These are phyloP conservation scores for Candida xiaguanensis DNA, from an alignment of 805 yeast genomes.

Conservation along the genomic window DNA sequence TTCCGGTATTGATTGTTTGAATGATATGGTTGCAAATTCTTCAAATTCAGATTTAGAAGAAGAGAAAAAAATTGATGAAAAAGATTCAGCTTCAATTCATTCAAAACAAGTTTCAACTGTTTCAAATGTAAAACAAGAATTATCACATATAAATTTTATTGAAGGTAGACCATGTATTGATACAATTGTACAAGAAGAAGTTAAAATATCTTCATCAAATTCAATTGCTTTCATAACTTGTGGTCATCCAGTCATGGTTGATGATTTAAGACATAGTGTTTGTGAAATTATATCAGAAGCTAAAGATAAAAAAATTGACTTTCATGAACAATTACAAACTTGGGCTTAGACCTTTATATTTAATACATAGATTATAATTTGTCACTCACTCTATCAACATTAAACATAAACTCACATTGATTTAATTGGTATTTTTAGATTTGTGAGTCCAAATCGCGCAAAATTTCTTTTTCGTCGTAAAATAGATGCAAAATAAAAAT, in stretches of 20 bases:
- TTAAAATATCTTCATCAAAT: constrained; percentile 33
- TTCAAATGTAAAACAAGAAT: constrained; percentile 13
- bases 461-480: no score
- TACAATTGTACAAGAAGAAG: constrained; percentile 32
- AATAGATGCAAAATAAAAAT: no score
- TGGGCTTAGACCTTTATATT: constrained; percentile 43
- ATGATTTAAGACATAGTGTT: constrained; percentile 49
- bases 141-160: constrained; percentile 34
- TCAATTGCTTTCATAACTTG: constrained; percentile 56
- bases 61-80: constrained; percentile 6
- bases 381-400: no score
- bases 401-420: no score
- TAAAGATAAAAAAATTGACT: constrained; percentile 53
- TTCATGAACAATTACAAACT: constrained; percentile 69
- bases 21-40: neutral
- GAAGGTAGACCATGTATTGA: constrained; percentile 49
- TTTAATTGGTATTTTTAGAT: no score
- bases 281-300: constrained; percentile 35
- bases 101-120: constrained; percentile 9
- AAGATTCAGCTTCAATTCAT: constrained; percentile 6
- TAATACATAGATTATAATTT: no score
- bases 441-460: no score
- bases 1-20: constrained; percentile 7
- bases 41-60: constrained; percentile 3
- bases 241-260: constrained; percentile 63